These are phyloP conservation scores for Antitrichia curtipendula DNA, from an alignment of 225 moss, liverwort and hornwort genomes.

Conservation along the genomic window DNA sequence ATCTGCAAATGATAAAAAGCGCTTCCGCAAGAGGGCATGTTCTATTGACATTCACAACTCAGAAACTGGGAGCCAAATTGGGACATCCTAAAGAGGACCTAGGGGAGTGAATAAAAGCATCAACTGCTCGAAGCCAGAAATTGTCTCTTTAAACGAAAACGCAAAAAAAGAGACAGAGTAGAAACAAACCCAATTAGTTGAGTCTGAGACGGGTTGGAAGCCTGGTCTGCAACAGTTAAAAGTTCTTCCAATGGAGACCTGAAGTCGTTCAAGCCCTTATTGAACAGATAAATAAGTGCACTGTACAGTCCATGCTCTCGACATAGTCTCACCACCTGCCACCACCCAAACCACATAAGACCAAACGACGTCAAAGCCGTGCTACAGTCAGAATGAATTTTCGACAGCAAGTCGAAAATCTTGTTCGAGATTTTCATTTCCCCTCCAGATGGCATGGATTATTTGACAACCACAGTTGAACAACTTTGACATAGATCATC, in stretches of 20 bases:
- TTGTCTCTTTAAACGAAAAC: not conserved
- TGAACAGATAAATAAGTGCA: conserved; percentile 96
- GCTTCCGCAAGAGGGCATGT: not conserved
- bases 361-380: not conserved
- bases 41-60: not conserved
- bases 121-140: not conserved
- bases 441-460: not conserved
- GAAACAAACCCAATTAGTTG: conserved; percentile 62
- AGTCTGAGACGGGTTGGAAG: conserved; percentile 41
- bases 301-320: conserved; percentile 95
- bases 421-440: not conserved
- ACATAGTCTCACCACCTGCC: conserved; percentile 92
- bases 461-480: not conserved
- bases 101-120: not conserved
- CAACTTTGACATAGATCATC: not conserved
- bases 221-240: conserved; percentile 74
- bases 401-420: not conserved
- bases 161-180: not conserved
- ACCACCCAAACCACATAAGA: not conserved
- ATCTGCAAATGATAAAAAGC: not conserved
- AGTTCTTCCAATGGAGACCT: conserved; percentile 95
- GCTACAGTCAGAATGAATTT: not conserved
- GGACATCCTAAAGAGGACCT: not conserved
- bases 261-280: conserved; percentile 92
- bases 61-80: not conserved